Conservation (phyloP, 805 yeast genomes). For the Brettanomyces custersianus region DNA sequence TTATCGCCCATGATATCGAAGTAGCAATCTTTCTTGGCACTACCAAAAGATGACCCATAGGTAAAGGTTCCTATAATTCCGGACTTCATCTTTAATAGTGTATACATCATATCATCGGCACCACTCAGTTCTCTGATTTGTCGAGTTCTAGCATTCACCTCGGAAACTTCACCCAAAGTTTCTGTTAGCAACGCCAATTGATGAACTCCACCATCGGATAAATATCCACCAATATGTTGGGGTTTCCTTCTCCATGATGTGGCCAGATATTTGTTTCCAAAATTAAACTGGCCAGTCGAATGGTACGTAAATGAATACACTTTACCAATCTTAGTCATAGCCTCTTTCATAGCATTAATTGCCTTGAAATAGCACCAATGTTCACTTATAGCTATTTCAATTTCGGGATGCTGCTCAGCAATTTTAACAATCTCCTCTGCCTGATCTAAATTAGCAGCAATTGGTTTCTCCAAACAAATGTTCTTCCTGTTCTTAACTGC, state of each 20-base stretch:
- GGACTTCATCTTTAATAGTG: conserved; percentile 54
- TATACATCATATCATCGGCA: conserved; percentile 68
- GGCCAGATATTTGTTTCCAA: conserved; percentile 46
- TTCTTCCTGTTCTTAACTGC: conserved; percentile 75
- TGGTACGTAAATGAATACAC: conserved; percentile 61
- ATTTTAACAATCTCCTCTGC: conserved; percentile 73
- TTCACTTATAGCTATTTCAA: conserved; percentile 74
- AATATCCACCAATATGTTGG: conserved; percentile 85
- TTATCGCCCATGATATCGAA: conserved; percentile 70
- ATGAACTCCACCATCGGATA: conserved; percentile 96
- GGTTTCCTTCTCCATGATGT: conserved; percentile 89
- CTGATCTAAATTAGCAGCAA: conserved; percentile 76
- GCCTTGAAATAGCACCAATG: conserved; percentile 74
- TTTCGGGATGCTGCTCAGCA: conserved; percentile 41
- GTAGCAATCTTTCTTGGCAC: conserved; percentile 56
- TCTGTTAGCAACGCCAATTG: conserved; percentile 82
- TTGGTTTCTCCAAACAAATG: conserved; percentile 79
- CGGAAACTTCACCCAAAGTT: conserved; percentile 64
- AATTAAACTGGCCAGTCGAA: conserved; percentile 66
- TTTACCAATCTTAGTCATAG: conserved; percentile 65
- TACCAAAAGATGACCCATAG: conserved; percentile 82
- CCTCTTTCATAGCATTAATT: conserved; percentile 43
- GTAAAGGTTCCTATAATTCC: conserved; percentile 73
- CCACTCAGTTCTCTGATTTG: conserved; percentile 77
- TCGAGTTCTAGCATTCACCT: conserved; percentile 66